Evolutionary conservation across 345 rosid species (phyloP).

Genomic region (Raphanus raphanistrum): DNA sequence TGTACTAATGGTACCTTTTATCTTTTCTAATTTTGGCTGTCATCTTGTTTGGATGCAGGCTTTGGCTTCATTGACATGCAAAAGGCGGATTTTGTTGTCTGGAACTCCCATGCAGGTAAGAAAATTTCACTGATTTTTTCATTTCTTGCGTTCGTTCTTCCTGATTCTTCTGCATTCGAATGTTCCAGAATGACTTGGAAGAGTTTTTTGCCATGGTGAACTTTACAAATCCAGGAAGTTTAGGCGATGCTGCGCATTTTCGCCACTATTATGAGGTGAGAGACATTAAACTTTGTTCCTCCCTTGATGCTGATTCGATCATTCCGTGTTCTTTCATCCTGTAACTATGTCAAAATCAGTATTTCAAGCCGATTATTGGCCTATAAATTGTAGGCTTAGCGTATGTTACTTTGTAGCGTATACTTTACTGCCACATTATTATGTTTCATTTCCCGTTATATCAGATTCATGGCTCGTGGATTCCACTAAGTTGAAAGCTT

Average conservation of each 20-base stretch:
- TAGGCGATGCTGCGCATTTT: constrained; percentile 87
- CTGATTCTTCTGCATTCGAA: constrained; percentile 16
- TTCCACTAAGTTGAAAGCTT: constrained; percentile 6
- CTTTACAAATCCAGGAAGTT: constrained; percentile 90
- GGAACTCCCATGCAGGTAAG: constrained; percentile 99
- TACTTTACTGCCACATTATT: constrained; percentile 6
- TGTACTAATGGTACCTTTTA: neutral
- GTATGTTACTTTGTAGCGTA: constrained; percentile 2
- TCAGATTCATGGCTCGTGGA: constrained; percentile 19
- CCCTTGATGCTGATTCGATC: constrained; percentile 7
- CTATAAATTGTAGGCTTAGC: constrained; percentile 8
- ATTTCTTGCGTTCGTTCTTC: neutral
- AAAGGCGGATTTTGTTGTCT: constrained; percentile 83
- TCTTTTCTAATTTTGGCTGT: constrained; percentile 20
- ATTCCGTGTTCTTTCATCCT: constrained; percentile 13
- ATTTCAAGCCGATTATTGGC: neutral
- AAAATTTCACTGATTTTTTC: constrained; percentile 17
- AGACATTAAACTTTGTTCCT: neutral
- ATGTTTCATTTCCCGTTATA: constrained; percentile 18
- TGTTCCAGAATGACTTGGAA: constrained; percentile 90
- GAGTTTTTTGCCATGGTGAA: constrained; percentile 99
- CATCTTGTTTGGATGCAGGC: constrained; percentile 54
- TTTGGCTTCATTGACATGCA: constrained; percentile 87
- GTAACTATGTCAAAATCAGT: neutral
- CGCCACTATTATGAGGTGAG: constrained; percentile 91